Conservation (phyloP, 164 flowering plant species). For the Magnolia officinalis region DNA sequence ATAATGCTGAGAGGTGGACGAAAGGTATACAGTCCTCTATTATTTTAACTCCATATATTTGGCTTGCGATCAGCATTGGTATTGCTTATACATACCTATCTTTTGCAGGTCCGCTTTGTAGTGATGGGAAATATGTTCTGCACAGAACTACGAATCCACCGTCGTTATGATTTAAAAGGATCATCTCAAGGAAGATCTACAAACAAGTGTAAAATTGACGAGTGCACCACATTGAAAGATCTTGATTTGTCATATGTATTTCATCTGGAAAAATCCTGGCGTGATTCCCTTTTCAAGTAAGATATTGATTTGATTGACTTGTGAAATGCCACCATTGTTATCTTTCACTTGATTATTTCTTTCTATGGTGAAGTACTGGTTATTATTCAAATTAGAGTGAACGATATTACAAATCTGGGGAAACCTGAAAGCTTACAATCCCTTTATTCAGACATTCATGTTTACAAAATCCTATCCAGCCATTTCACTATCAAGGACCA, state of each 20-base stretch:
- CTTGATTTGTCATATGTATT: slow-evolving; percentile 76
- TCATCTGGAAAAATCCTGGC: slow-evolving; percentile 78
- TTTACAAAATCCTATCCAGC: too few species aligned
- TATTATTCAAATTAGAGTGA: too few species aligned
- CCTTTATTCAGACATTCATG: too few species aligned
- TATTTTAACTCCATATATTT: not conserved
- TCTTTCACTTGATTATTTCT: not conserved
- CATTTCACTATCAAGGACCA: too few species aligned
- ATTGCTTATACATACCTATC: not conserved
- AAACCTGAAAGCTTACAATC: too few species aligned
- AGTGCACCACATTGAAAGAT: slow-evolving; percentile 83
- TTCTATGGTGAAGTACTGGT: too few species aligned
- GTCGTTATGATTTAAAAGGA: slow-evolving; percentile 92
- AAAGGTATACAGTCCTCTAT: slow-evolving; percentile 45
- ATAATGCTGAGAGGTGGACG: slow-evolving; percentile 52
- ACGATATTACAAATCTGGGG: too few species aligned
- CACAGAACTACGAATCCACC: slow-evolving; percentile 82
- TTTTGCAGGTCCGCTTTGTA: slow-evolving; percentile 77
- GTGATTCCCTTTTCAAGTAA: slow-evolving; percentile 70
- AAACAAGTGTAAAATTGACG: slow-evolving; percentile 41
- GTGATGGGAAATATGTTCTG: slow-evolving; percentile 98
- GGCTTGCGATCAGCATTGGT: not conserved
- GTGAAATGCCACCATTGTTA: not conserved
- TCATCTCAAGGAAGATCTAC: slow-evolving; percentile 82
- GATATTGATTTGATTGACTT: slow-evolving; percentile 9